A percentile compares a stretch with the other conserved stretches of the same genome.
Conservation (phyloP, 1,284 basidiomycete species). For the Ceratobasidium theobromae region DNA sequence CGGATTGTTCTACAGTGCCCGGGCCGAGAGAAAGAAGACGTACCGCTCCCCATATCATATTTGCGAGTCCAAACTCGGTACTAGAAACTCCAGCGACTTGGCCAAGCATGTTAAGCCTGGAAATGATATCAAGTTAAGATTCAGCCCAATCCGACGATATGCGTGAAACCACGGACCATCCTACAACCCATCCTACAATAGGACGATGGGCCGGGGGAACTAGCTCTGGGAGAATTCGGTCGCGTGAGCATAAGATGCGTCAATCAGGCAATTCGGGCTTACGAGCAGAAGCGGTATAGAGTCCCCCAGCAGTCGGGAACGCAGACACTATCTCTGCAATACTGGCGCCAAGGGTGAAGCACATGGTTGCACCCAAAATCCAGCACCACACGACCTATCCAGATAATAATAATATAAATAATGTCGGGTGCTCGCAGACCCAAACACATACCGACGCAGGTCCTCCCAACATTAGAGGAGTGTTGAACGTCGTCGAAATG, state of each 20-base stretch:
- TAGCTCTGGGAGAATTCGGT: constrained; percentile 52
- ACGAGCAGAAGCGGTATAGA: constrained; percentile 52
- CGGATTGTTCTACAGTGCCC: neutral
- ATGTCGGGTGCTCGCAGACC: too few relatives aligned
- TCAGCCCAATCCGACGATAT: neutral
- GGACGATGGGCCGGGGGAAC: constrained; percentile 69
- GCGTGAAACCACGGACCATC: constrained; percentile 48
- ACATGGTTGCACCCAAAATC: constrained; percentile 66
- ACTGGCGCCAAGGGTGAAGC: constrained; percentile 70
- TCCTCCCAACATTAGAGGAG: constrained; percentile 71
- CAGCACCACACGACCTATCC: constrained; percentile 75
- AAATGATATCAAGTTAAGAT: constrained; percentile 36
- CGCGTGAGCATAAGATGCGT: constrained; percentile 61
- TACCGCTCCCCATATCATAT: constrained; percentile 86
- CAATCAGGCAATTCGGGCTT: constrained; percentile 30
- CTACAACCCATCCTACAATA: constrained; percentile 61
- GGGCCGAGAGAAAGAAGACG: constrained; percentile 36
- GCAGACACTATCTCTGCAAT: constrained; percentile 79
- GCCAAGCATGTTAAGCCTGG: constrained; percentile 79
- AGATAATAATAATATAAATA: too few relatives aligned
- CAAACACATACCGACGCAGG: constrained; percentile 62
- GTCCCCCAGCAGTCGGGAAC: constrained; percentile 80
- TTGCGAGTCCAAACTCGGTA: constrained; percentile 84
- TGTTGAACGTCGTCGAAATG: constrained; percentile 79
- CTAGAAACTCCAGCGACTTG: constrained; percentile 83